Base-by-base conservation (phyloP, 2,329 filamentous ascomycete species). In the Trichoderma hamatum region DNA sequence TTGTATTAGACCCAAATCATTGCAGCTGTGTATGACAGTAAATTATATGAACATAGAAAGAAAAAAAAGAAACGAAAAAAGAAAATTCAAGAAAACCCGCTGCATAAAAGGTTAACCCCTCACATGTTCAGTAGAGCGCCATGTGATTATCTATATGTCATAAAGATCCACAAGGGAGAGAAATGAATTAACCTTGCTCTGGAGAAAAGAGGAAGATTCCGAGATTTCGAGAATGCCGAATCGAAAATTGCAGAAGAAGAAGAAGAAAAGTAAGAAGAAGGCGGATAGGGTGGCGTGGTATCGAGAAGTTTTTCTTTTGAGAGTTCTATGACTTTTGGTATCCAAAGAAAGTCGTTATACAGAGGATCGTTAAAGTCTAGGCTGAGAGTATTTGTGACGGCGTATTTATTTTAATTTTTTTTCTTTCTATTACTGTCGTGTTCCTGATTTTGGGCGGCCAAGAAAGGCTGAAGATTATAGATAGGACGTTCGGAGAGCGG, bases 31-130 rank as follows among this genome's bases (percentile, higher is more conserved):
- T 61, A 43, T 24, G 46, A 43, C 21, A 30, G 21, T 34, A 30
- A 32, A 26, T 36, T 36, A 56, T 51, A 61, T n/a, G 39, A 43
- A 43, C 39, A 43, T 19, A n/a, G 39, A 43, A 43, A 43, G 16
- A 43, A 43, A 43, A 43, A 43, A 43, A 19, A 68, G 6, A 59
- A 39, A 49, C 39, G 55, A 54, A 51, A 24, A 56, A 26, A 28
- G n/a, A 30, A 16, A 49, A n/a, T 30, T 55, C 28, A 65, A 46
- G 26, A 24, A 59, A 73, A 43, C 39, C 75, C 75, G 72, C 74
- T 74, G 72, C 74, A 66, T 71, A 74, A 73, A 39, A 76, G 71
- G 54, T 36, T 54, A 66, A 66, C 63, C 63, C 63, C 63, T 66
- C 63, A 61, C 68, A 70, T 52, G 43, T n/a, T 19, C 39, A 43